Evolutionary conservation across 805 yeast genomes (phyloP), one percentile per base, ranked within the genome.

Genomic region (Wilhelminamyces savonicus): DNA sequence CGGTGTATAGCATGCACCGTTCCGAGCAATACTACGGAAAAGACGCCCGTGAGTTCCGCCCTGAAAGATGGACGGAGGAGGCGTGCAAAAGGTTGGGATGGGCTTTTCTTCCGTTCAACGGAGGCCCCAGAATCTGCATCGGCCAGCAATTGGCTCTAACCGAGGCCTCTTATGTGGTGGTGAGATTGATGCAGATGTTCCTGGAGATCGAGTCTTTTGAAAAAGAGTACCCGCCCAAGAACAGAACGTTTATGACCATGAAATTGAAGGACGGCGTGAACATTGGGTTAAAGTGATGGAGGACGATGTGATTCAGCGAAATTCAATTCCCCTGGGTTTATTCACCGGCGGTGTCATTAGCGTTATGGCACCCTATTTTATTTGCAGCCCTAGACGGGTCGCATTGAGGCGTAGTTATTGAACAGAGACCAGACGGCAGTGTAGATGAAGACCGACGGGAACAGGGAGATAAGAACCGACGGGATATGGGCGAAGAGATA

Each of bases 41-140:
- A 31, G 66, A 61, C 35, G 50, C 62, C 12, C 35, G 37, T 1
- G 53, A 24, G 4, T 61, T 59, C 43, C 52, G 51, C 27, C 66
- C 68, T 4, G 66, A 61, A 36, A 51, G 68, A 41, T 61, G 68
- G 68, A 41, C 43, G 14, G 41, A 42, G 13, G 41, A 43, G 22
- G 42, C 35, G 19, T 17, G 8, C 13, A 34, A 31, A 24, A 44
- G 37, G 30, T 27, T 40, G 28, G 51, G 49, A 17, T 46, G 51
- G 51, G 42, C 40, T 5, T 46, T 30, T 23, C 34, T 46, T 13
- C 51, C 51, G 2, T 46, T 46, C 38, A 43, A 44, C 27, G 51
- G 51, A 13, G 51, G 51, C 3, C 51, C 51, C 7, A 39, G 51
- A 7, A 46, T 44, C 24, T 46, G 51, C 28, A 28, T 46, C 29